Evolutionary conservation across 2,329 filamentous ascomycete species (phyloP).

Genomic region (Pyricularia grisea): DNA sequence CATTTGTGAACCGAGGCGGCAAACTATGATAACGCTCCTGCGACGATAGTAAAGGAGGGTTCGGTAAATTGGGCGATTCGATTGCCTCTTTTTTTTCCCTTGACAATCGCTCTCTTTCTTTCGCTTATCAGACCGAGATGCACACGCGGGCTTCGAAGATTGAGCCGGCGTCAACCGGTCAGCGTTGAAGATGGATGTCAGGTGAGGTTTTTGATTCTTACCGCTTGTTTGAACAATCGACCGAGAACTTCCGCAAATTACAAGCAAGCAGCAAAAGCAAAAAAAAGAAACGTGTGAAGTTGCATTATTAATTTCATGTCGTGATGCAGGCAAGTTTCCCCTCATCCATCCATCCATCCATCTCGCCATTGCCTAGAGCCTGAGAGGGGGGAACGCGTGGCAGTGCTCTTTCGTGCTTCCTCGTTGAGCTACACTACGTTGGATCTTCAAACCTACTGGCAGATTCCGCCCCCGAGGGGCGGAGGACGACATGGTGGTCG

Average conservation of each 20-base stretch:
- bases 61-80: background rate
- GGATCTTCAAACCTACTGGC: background rate
- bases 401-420: background rate
- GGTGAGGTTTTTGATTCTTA: background rate
- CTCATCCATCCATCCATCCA: background rate
- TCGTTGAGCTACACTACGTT: background rate
- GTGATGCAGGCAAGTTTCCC: background rate
- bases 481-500: background rate
- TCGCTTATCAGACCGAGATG: background rate
- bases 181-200: background rate
- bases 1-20: background rate
- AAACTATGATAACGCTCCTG: background rate
- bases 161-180: background rate
- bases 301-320: background rate
- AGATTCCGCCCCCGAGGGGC: background rate
- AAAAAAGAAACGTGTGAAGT: background rate
- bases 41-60: background rate
- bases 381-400: background rate
- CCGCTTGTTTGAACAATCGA: background rate
- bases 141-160: background rate
- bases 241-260: background rate
- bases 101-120: background rate
- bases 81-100: background rate
- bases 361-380: background rate
- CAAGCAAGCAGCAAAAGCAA: background rate